Conservation (phyloP, 306 rosid genomes). For the Vicia sativa region DNA sequence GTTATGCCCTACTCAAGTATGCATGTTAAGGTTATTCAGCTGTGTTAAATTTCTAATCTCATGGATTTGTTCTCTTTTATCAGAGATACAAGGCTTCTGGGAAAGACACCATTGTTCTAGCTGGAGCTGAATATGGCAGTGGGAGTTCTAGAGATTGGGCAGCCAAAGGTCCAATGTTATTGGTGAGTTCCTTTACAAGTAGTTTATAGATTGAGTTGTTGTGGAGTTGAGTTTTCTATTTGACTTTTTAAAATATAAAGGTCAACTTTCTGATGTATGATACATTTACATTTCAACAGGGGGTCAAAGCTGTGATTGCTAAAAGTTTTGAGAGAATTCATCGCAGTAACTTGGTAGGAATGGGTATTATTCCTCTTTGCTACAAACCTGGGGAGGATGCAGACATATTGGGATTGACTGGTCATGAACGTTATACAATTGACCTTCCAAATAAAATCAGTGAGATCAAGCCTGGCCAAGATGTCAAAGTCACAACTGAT, state of each 20-base stretch:
- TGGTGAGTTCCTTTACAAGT: conserved; percentile 57
- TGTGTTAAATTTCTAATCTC: conserved; percentile 28
- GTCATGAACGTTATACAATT: conserved; percentile 85
- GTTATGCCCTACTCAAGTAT: conserved; percentile 40
- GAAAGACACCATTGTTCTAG: conserved; percentile 76
- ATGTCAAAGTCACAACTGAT: conserved; percentile 79
- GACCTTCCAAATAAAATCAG: conserved; percentile 74
- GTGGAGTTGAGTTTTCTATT: conserved; percentile 14
- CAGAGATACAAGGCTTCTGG: conserved; percentile 81
- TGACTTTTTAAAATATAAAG: conserved; percentile 1
- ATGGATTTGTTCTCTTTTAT: conserved; percentile 36
- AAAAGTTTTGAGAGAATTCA: conserved; percentile 95
- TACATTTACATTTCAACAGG: conserved; percentile 50
- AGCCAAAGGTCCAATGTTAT: conserved; percentile 96
- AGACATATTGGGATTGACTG: conserved; percentile 80
- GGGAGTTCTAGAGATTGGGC: conserved; percentile 98
- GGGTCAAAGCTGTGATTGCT: conserved; percentile 91
- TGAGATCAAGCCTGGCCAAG: conserved; percentile 90
- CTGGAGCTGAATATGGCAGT: conserved; percentile 94
- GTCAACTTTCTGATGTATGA: conserved; percentile 6
- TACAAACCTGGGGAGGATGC: conserved; percentile 91
- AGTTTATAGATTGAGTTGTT: too few relatives aligned
- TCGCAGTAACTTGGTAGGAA: conserved; percentile 93
- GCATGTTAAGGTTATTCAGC: too few relatives aligned
- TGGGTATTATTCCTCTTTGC: conserved; percentile 92